Base-by-base conservation (phyloP, 345 rosid species). In the Diplotaxis tenuifolia region DNA sequence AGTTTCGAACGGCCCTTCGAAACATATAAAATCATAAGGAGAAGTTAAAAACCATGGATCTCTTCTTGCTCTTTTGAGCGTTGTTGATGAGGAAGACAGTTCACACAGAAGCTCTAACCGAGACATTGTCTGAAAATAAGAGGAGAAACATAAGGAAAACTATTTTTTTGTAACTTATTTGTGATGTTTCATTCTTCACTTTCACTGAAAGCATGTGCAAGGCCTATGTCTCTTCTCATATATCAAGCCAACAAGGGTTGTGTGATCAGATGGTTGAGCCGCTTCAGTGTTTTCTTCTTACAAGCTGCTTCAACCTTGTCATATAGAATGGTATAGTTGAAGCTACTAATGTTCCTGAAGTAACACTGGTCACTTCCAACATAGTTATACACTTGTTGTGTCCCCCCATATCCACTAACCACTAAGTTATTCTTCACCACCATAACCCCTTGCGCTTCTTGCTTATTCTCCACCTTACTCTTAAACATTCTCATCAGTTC, bases 281-380 rank as follows among this genome's bases (percentile, higher is more conserved):
- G 22, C 42, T 67, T 72, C 0, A 73, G 63, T 0, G 64, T 62
- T 71, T 50, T 76, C 62, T 47, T 68, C 62, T 76, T 52, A 70
- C 90, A 88, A 3, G 58, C 45, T 60, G 69, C 62, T 58, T 38
- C 65, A 32, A 79, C 57, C 66, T 80, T 50, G 52, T 93, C 92
- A 65, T 84, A 79, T 7, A 83, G 78, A 77, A 93, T 75, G 9
- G 79, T 85, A 76, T 86, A 82, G 78, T 86, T 89, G 18, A 79
- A 87, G 81, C 88, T 89, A 80, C 96, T 89, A 19, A 91, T 75
- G 79, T 90, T 91, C 83, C 96, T 83, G 31, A 83, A 86, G 80
- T 87, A 93, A 82, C 98, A 93, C 18, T 74, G 74, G 21, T 80
- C 72, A 53, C 69, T 67, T 47, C 89, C 87, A 23, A 68, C 62